Evolutionary conservation across 1,284 basidiomycete genomes (phyloP), one percentile per base, ranked within the genome.

Genomic region (Cutaneotrichosporon spelunceum): DNA sequence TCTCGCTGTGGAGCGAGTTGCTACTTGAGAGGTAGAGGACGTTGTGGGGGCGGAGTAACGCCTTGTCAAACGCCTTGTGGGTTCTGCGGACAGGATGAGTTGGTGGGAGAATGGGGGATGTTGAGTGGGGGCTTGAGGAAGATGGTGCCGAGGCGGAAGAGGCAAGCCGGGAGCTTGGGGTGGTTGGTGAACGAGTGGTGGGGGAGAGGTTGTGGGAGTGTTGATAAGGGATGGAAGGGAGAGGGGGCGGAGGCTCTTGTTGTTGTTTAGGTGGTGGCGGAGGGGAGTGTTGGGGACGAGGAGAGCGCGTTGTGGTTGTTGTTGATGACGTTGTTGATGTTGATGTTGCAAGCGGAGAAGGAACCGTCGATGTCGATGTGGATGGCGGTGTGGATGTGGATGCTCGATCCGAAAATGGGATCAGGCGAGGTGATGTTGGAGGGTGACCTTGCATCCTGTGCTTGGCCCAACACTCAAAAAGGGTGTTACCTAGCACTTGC

Each of bases 1-100:
- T 49, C 61, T 66, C 36, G 50, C 30, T 33, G 30, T 36, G 55
- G 9, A 65, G 65, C 57, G 60, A 55, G 21, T 42, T 54, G 57
- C 21, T 42, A 33, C 60, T 68, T n/a, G 66, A 66, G 33, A 76
- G 61, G 60, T 68, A 76, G 33, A 72, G 62, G 24, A 73, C 74
- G 16, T 67, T 60, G 55, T 68, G 53, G 2, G 73, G 68, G 36
- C 70, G 62, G 1, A 68, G 57, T 10, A 75, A 63, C 14, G 72
- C 72, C 23, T 68, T 67, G 60, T 76, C 74, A 56, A 76, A 74
- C 53, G 73, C 74, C 27, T 9, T 13, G 10, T 23, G 39, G 16
- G 47, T 29, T 29, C 21, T 59, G 24, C 49, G 33, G n/a, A 48
- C 26, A 10, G 60, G 23, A 10, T n/a, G 8, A 9, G 27, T 34